These are phyloP conservation scores for Periconia digitata DNA, from an alignment of 2,329 filamentous ascomycete species.

Conservation along the genomic window DNA sequence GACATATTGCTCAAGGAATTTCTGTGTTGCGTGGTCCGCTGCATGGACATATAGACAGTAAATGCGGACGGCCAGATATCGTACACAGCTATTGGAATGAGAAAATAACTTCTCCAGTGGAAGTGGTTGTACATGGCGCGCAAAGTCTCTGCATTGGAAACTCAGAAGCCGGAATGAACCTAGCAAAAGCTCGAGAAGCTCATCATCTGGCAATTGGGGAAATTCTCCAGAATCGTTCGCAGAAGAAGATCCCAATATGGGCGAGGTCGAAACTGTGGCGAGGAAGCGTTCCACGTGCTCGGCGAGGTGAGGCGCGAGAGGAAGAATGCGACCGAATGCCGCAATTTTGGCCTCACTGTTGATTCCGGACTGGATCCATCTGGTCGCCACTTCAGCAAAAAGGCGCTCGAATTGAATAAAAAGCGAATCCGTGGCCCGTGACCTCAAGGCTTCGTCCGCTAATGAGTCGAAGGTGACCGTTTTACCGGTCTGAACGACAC, in stretches of 20 bases:
- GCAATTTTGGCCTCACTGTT: constrained; percentile 53
- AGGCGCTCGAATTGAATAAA: constrained; percentile 74
- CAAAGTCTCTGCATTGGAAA: constrained; percentile 71
- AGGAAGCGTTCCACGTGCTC: constrained; percentile 64
- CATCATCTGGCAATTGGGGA: constrained; percentile 2
- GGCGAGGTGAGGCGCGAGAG: constrained; percentile 78
- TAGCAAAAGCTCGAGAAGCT: constrained; percentile 57
- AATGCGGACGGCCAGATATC: constrained; percentile 79
- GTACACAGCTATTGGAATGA: constrained; percentile 60
- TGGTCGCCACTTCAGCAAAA: constrained; percentile 79
- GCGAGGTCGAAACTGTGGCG: constrained; percentile 31
- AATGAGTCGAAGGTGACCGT: constrained; percentile 30
- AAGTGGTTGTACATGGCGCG: constrained; percentile 63
- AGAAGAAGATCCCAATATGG: constrained; percentile 20
- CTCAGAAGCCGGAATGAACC: constrained; percentile 77
- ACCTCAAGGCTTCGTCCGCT: constrained; percentile 54
- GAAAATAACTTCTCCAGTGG: constrained; percentile 70
- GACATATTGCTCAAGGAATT: constrained; percentile 68
- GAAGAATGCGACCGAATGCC: constrained; percentile 77
- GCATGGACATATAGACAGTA: constrained; percentile 78
- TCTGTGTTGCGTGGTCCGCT: constrained; percentile 76
- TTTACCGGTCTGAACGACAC: constrained; percentile 20
- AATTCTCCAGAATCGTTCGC: constrained; percentile 1
- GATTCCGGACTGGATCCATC: constrained; percentile 64
- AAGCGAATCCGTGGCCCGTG: constrained; percentile 70